These are phyloP conservation scores for Fusarium brachygibbosum DNA, from an alignment of 2,329 filamentous ascomycete species.

Conservation along the genomic window DNA sequence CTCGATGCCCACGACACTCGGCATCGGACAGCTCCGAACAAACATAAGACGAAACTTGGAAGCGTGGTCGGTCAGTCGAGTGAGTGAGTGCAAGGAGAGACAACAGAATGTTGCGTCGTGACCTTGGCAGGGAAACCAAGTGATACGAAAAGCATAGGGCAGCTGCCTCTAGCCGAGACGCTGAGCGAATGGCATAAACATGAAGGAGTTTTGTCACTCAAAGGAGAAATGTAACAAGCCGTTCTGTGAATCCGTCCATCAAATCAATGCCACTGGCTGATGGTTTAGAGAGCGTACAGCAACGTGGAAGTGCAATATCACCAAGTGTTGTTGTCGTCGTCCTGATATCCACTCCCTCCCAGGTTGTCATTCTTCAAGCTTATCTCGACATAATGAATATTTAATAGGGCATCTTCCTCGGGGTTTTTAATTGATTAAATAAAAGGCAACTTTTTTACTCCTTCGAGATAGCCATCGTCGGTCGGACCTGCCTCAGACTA, in stretches of 20 bases:
- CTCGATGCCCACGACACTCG: slow-evolving; percentile 21
- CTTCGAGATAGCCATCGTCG: background rate
- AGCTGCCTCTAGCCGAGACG: slow-evolving; percentile 37
- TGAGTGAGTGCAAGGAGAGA: slow-evolving; percentile 16
- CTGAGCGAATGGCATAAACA: slow-evolving; percentile 22
- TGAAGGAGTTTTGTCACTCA: slow-evolving; percentile 29
- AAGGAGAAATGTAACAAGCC: slow-evolving; percentile 37
- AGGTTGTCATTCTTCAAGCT: background rate
- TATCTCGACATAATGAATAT: background rate
- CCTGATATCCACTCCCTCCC: background rate
- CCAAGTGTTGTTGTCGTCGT: slow-evolving; percentile 2
- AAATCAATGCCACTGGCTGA: background rate
- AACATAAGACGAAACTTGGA: slow-evolving; percentile 22
- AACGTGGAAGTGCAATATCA: slow-evolving; percentile 13
- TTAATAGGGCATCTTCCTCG: slow-evolving; percentile 3
- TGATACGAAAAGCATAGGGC: slow-evolving; percentile 34
- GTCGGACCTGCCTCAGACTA: slow-evolving; percentile 6
- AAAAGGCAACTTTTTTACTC: background rate
- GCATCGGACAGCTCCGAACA: slow-evolving; percentile 29
- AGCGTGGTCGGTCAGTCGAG: slow-evolving; percentile 35
- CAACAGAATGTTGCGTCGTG: slow-evolving; percentile 1
- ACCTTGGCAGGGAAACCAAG: slow-evolving; percentile 37
- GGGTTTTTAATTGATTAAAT: background rate
- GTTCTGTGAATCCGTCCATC: slow-evolving; percentile 29
- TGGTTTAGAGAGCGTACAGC: slow-evolving; percentile 5